A percentile compares a stretch with the other conserved stretches of the same genome.
Conservation (phyloP, 805 yeast species). For the Danielia reshetovae region DNA sequence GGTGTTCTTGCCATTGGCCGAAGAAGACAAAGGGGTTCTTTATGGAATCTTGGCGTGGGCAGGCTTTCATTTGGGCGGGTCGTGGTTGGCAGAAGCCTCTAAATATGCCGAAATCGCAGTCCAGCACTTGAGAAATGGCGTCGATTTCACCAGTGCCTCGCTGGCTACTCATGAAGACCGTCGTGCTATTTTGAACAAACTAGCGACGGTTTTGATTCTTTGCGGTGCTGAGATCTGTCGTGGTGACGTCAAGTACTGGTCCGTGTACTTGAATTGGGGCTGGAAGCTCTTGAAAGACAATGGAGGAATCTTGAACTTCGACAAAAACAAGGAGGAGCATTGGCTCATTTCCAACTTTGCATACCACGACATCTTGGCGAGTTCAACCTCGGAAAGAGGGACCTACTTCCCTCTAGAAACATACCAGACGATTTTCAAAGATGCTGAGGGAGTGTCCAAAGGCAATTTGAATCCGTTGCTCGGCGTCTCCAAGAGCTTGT, state of each 20-base stretch:
- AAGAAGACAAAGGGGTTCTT: conserved; percentile 46
- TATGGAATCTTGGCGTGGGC: conserved; percentile 55
- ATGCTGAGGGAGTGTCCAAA: conserved; percentile 27
- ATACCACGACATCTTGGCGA: conserved; percentile 72
- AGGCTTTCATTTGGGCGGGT: conserved; percentile 46
- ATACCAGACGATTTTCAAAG: conserved; percentile 50
- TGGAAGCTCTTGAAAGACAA: conserved; percentile 55
- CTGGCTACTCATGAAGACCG: conserved; percentile 22
- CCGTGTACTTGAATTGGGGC: conserved; percentile 60
- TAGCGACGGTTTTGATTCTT: conserved; percentile 65
- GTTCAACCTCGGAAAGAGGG: conserved; percentile 55
- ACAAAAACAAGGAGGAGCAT: conserved; percentile 54
- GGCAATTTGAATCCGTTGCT: conserved; percentile 63
- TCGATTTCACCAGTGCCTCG: conserved; percentile 21
- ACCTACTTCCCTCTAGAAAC: conserved; percentile 61
- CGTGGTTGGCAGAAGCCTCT: conserved; percentile 46
- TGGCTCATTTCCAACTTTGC: conserved; percentile 78
- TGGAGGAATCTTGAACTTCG: conserved; percentile 59
- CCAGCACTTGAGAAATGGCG: conserved; percentile 30
- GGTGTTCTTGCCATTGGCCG: conserved; percentile 54
- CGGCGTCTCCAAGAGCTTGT: conserved; percentile 70
- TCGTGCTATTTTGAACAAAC: conserved; percentile 37
- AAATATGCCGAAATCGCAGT: conserved; percentile 47
- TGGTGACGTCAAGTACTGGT: conserved; percentile 80
- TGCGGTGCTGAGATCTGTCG: conserved; percentile 80